Base-by-base conservation (phyloP, 1,284 basidiomycete genomes). In the Rhodotorula sp. region DNA sequence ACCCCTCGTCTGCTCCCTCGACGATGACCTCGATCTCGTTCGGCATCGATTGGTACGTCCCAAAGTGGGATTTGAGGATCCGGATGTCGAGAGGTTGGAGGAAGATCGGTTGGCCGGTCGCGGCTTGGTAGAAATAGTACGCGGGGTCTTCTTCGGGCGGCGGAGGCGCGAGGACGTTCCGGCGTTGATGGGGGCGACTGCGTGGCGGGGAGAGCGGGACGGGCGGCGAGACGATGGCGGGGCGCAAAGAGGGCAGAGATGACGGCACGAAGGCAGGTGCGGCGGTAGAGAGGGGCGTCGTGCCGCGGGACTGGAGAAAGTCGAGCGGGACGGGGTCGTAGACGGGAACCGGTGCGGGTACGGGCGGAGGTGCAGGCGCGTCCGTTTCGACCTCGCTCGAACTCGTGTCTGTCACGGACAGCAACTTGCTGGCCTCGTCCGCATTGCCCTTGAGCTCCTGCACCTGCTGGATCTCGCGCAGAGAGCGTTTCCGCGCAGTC, bases 121-220 rank as follows among this genome's bases (percentile, higher is more conserved):
- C 88, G 19, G 93, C 91, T 81, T 99, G 96, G 81, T 97, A 99
- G 81, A 92, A 99, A 78, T 90, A 92, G 81, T 96, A 98, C 17
- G 70, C 47, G 19, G 39, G 49, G 51, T 59, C 48, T 27, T 49
- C 36, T 11, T 22, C 20, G 22, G 53, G 32, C n/a, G 24, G 90
- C 89, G 2, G 90, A 89, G 29, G 76, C 64, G 4, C 90, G 76
- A 92, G 91, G 72, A 91, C 79, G 77, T 91, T 92, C 67, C 86
- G 84, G 29, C 89, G 85, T 63, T 87, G 87, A 63, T 85, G 84
- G 22, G 66, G 63, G 30, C 63, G 67, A 49, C 57, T 59, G 8
- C 53, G 54, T 7, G 66, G 24, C 6, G 62, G 44, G 2, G 63
- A 36, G 24, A 27, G 20, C 47, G 59, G 47, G 17, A 22, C 19